phyloP scores from a whole-genome alignment of 495 filamentous ascomycete genomes.

The Xylaria grammica region DNA sequence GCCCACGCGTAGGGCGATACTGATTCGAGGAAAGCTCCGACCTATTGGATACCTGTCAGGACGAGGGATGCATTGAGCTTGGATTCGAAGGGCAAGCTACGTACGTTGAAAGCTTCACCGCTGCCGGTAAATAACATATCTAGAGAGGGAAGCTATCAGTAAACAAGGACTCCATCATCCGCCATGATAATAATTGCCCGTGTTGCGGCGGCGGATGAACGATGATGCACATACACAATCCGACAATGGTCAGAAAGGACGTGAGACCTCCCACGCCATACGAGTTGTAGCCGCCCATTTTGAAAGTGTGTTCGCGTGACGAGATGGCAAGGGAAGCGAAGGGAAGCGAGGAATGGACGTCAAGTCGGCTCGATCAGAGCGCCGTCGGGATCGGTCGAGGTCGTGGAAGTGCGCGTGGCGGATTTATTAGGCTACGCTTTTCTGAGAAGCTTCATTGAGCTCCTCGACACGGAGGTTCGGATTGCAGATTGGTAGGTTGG shows the following conservation, averaged over 20 bases:
- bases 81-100: conserved; percentile 33
- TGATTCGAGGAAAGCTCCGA: conserved; percentile 92
- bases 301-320: conserved; percentile 28
- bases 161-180: not conserved
- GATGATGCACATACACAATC: conserved; percentile 69
- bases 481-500: not conserved
- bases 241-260: conserved; percentile 78
- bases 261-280: conserved; percentile 76
- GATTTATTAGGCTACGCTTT: conserved; percentile 31
- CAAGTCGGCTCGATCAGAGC: conserved; percentile 6
- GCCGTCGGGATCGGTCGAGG: conserved; percentile 15
- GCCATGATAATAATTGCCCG: conserved; percentile 3
- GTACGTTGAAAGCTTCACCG: conserved; percentile 95
- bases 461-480: conserved; percentile 12
- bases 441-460: conserved; percentile 27
- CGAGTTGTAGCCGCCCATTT: conserved; percentile 57
- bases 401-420: conserved; percentile 3
- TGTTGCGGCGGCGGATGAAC: too few species aligned
- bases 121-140: conserved; percentile 98
- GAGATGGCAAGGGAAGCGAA: conserved; percentile 16
- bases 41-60: conserved; percentile 56
- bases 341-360: conserved; percentile 21
- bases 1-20: conserved; percentile 96
- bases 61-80: conserved; percentile 16
- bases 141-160: conserved; percentile 42